A percentile compares a stretch with the other conserved stretches of the same genome.
phyloP scores from a whole-genome alignment of 83 land plant genomes.

The Thuja plicata region DNA sequence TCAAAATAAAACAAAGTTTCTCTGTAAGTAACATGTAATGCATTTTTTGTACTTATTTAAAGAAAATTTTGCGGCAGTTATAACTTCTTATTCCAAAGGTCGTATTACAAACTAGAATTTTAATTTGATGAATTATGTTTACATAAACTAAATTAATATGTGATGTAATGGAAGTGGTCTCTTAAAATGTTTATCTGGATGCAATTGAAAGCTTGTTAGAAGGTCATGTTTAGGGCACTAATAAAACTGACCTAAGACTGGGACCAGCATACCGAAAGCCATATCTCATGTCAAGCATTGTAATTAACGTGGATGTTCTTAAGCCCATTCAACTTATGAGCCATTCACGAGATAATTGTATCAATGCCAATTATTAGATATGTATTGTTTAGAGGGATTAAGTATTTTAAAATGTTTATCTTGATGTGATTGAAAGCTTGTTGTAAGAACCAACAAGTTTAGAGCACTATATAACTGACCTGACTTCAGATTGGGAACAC shows the following conservation, averaged over 20 bases:
- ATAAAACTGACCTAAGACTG: not conserved
- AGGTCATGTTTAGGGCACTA: not conserved
- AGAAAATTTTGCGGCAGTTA: too few species aligned
- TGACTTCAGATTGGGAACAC: not conserved
- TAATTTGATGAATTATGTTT: not conserved
- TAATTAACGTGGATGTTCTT: too few species aligned
- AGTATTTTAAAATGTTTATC: not conserved
- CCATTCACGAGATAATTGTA: not conserved
- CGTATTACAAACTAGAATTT: too few species aligned
- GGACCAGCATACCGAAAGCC: not conserved
- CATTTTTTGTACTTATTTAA: not conserved
- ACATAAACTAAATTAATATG: not conserved
- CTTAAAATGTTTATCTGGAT: not conserved
- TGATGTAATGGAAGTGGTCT: not conserved
- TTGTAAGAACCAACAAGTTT: too few species aligned
- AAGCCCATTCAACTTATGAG: not conserved
- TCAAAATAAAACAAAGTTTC: not conserved
- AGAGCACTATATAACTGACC: not conserved
- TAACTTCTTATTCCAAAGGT: not conserved
- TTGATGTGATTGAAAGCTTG: not conserved
- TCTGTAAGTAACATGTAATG: not conserved
- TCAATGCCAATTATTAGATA: too few species aligned
- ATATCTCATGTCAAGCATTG: too few species aligned
- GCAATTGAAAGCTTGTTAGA: too few species aligned
- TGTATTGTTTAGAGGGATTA: not conserved